phyloP scores from a whole-genome alignment of 129 eudicot species.

The Chrysanthemum makinoi region DNA sequence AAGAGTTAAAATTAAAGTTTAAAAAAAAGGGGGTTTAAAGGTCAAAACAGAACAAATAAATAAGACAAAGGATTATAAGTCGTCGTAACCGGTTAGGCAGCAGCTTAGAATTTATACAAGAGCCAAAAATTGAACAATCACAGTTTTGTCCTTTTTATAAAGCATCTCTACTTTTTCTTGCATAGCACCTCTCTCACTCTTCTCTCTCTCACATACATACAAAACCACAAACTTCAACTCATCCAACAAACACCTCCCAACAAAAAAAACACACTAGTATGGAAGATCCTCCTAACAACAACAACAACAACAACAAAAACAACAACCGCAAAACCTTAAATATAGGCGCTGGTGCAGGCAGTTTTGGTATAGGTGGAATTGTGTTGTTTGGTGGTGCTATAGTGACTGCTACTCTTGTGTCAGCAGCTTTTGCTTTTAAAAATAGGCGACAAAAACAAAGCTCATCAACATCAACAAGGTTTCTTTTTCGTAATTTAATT shows the following conservation, averaged over 20 bases:
- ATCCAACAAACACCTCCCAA: slow-evolving; percentile 8
- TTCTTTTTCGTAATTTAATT: no score
- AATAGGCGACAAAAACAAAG: slow-evolving; percentile 15
- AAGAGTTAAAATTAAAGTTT: no score
- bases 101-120: no score
- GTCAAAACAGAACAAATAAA: no score
- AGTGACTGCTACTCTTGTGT: slow-evolving; percentile 49
- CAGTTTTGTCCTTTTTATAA: no score
- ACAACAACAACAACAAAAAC: not conserved
- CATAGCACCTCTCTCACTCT: no score
- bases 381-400: slow-evolving; percentile 55
- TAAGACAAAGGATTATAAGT: no score
- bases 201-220: no score
- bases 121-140: no score
- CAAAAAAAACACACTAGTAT: slow-evolving; percentile 4
- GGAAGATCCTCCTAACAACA: not conserved
- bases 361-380: slow-evolving; percentile 46
- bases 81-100: no score
- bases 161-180: no score
- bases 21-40: no score
- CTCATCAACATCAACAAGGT: not conserved
- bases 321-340: slow-evolving; percentile 27
- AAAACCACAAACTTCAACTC: not conserved
- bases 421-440: slow-evolving; percentile 31
- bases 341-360: slow-evolving; percentile 31